phyloP scores from a whole-genome alignment of 192 early-diverging fungal genomes.

The Linnemannia zychae region DNA sequence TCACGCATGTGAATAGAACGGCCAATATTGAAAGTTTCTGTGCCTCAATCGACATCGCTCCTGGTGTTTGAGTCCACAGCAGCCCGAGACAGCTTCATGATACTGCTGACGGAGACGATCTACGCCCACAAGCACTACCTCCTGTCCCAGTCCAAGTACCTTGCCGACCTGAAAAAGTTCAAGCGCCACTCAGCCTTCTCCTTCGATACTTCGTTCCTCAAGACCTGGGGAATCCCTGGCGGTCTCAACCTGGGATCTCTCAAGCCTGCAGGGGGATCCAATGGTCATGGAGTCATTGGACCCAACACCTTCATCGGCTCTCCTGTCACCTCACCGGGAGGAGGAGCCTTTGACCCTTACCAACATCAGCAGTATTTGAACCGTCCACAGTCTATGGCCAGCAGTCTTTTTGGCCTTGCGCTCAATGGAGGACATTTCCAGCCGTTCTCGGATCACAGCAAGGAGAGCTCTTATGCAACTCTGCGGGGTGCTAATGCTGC shows the following conservation, averaged over 20 bases:
- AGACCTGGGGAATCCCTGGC: conserved; percentile 48
- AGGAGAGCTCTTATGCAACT: conserved; percentile 47
- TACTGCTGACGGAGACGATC: conserved; percentile 28
- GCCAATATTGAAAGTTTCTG: conserved; percentile 30
- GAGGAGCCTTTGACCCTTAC: conserved; percentile 32
- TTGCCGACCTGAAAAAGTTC: conserved; percentile 53
- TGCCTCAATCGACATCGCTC: conserved; percentile 17
- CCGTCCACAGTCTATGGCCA: conserved; percentile 53
- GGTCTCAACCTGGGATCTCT: conserved; percentile 44
- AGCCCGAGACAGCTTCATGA: conserved; percentile 22
- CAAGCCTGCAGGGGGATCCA: conserved; percentile 4
- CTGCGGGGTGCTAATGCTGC: conserved; percentile 36
- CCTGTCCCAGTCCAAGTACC: conserved; percentile 51
- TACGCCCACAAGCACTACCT: conserved; percentile 48
- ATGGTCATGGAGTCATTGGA: conserved; percentile 1
- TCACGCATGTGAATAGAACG: conserved; percentile 11
- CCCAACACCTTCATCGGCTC: conserved; percentile 22
- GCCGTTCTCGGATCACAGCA: conserved; percentile 36
- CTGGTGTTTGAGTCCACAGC: conserved; percentile 29
- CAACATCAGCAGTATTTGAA: conserved; percentile 45
- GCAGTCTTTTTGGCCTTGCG: conserved; percentile 41
- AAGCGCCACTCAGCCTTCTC: conserved; percentile 53
- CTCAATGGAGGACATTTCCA: conserved; percentile 33
- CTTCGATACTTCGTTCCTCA: conserved; percentile 53
- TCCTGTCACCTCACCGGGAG: conserved; percentile 38